Percentiles rank a stretch among this genome's conserved stretches.
These are phyloP conservation scores for Hygrophorus pudorinus DNA, from an alignment of 768 basidiomycete species.

Conservation along the genomic window DNA sequence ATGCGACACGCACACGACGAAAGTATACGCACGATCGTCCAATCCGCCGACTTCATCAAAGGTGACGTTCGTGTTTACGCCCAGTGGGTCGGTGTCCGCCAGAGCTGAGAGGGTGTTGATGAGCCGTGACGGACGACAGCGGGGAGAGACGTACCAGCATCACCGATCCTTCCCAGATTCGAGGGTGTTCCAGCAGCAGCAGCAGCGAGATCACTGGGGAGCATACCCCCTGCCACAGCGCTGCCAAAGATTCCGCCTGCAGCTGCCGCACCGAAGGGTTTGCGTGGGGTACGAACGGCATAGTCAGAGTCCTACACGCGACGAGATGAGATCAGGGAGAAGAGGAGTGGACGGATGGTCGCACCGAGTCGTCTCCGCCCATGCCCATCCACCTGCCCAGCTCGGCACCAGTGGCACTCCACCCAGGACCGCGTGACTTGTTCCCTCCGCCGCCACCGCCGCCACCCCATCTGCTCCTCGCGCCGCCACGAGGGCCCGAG, in stretches of 20 bases:
- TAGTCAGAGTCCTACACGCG: slow-evolving; percentile 60
- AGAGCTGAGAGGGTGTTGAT: slow-evolving; percentile 40
- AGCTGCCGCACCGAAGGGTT: slow-evolving; percentile 44
- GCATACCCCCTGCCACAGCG: slow-evolving; percentile 37
- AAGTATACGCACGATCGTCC: slow-evolving; percentile 66
- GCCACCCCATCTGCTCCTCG: slow-evolving; percentile 21
- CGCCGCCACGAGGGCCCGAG: slow-evolving; percentile 14
- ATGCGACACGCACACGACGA: slow-evolving; percentile 1
- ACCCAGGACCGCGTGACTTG: slow-evolving; percentile 46
- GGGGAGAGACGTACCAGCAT: slow-evolving; percentile 41
- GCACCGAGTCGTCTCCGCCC: slow-evolving; percentile 59
- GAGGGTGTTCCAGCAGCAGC: slow-evolving; percentile 67
- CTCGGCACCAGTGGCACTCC: slow-evolving; percentile 75
- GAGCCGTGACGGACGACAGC: slow-evolving; percentile 11
- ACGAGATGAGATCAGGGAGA: slow-evolving; percentile 1
- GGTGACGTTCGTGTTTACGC: slow-evolving; percentile 86
- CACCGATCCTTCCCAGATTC: slow-evolving; percentile 77
- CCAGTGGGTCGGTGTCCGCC: slow-evolving; percentile 93
- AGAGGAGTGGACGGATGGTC: slow-evolving; percentile 9
- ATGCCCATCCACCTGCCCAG: slow-evolving; percentile 72
- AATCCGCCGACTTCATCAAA: slow-evolving; percentile 96
- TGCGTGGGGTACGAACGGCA: slow-evolving; percentile 55
- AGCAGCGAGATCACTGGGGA: slow-evolving; percentile 55
- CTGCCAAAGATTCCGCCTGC: slow-evolving; percentile 46
- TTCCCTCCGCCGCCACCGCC: slow-evolving; percentile 21